Percentiles rank a stretch among this genome's conserved stretches.
phyloP scores from a whole-genome alignment of 192 early-diverging fungal genomes.

The Coemansia sp. region DNA sequence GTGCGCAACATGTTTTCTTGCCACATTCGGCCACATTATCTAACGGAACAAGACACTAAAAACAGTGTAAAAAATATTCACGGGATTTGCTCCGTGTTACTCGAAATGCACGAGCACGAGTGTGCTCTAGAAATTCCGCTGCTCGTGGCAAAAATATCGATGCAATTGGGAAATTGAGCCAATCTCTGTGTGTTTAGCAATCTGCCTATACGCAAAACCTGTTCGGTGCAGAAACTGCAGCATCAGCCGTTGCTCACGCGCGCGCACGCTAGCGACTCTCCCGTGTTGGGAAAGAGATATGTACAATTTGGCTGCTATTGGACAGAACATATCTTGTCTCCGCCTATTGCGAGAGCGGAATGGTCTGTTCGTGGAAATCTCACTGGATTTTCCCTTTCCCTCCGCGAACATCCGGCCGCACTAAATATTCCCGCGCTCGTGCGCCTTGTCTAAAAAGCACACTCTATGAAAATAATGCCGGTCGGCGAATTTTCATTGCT shows the following conservation, averaged over 20 bases:
- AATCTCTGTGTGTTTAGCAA: constrained; percentile 2
- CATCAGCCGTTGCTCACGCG: background rate
- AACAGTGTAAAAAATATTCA: background rate
- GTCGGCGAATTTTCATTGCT: no score
- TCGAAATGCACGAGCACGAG: constrained; percentile 4
- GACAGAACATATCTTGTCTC: no score
- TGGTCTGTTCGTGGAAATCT: no score
- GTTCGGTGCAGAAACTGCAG: no score
- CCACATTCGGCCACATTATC: background rate
- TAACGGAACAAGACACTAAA: background rate
- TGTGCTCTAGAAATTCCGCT: background rate
- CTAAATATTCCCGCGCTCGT: no score
- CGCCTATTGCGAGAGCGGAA: no score
- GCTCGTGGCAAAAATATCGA: background rate
- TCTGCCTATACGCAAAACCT: background rate
- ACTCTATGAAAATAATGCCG: no score
- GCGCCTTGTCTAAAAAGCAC: no score
- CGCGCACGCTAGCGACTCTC: background rate
- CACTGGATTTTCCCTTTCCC: no score
- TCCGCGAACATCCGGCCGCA: no score
- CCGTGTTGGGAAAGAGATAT: background rate
- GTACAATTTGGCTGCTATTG: background rate
- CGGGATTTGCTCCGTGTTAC: constrained; percentile 7
- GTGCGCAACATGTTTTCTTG: background rate
- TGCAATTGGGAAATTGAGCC: background rate